These are phyloP conservation scores for Neoboletus brunneissimus DNA, from an alignment of 768 basidiomycete species.

Conservation along the genomic window DNA sequence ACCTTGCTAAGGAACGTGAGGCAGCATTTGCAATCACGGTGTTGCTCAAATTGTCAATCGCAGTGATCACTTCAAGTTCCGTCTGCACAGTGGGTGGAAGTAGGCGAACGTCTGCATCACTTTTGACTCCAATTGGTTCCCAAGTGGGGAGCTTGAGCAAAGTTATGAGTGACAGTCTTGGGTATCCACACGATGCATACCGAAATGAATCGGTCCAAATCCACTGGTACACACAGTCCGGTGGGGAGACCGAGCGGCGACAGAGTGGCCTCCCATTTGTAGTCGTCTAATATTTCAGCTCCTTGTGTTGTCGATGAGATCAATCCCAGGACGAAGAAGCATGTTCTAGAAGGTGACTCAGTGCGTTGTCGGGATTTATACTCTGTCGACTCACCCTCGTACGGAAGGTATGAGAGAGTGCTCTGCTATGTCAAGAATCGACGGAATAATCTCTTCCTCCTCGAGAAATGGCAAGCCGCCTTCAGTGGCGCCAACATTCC, in stretches of 20 bases:
- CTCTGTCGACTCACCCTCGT: constrained; percentile 69
- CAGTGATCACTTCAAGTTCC: constrained; percentile 82
- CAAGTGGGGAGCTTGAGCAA: constrained; percentile 67
- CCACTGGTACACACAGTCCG: constrained; percentile 87
- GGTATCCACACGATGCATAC: constrained; percentile 44
- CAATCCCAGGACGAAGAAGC: constrained; percentile 92
- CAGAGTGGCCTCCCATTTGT: constrained; percentile 88
- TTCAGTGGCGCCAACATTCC: constrained; percentile 87
- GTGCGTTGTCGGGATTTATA: not conserved
- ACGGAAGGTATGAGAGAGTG: constrained; percentile 87
- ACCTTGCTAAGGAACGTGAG: constrained; percentile 86
- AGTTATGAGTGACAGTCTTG: constrained; percentile 2
- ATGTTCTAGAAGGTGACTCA: constrained; percentile 61
- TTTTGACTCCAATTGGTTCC: constrained; percentile 38
- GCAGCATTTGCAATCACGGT: constrained; percentile 95
- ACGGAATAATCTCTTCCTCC: constrained; percentile 90
- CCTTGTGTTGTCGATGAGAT: constrained; percentile 91
- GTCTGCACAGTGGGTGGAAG: constrained; percentile 62
- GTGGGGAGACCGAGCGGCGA: constrained; percentile 84
- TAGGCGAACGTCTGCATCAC: constrained; percentile 45
- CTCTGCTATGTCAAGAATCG: constrained; percentile 88
- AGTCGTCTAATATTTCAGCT: constrained; percentile 89
- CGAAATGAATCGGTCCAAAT: constrained; percentile 74
- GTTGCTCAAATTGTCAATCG: constrained; percentile 92
- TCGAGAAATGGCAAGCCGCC: constrained; percentile 94